Conservation (phyloP, 108 stramenopile genomes). For the Nannochloropsis oceanica region DNA sequence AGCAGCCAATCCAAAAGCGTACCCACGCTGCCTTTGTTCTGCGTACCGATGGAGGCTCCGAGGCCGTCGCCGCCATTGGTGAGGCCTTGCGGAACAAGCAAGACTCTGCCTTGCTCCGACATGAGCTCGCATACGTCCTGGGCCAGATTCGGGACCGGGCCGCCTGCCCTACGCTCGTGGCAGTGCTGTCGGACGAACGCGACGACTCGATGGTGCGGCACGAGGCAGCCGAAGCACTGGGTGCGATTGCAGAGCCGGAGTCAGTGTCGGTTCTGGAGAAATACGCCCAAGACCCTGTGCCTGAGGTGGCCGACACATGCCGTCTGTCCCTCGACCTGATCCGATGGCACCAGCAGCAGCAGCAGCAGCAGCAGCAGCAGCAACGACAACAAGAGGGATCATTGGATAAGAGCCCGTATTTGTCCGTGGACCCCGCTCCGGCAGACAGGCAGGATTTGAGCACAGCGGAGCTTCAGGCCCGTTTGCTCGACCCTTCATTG, state of each 20-base stretch:
- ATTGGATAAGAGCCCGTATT: slow-evolving; percentile 9
- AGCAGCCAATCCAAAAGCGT: slow-evolving; percentile 33
- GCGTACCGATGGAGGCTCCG: slow-evolving; percentile 21
- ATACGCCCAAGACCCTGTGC: slow-evolving; percentile 7
- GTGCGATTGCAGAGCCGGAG: slow-evolving; percentile 64
- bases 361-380: slow-evolving; percentile 46
- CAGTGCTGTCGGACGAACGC: slow-evolving; percentile 32
- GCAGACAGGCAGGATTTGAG: slow-evolving; percentile 16
- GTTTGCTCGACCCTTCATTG: slow-evolving; percentile 47
- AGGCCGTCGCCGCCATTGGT: slow-evolving; percentile 15
- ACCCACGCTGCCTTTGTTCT: slow-evolving; percentile 39
- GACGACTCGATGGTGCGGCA: slow-evolving; percentile 55
- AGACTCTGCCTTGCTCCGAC: slow-evolving; percentile 65
- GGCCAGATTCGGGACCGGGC: slow-evolving; percentile 71
- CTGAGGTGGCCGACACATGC: slow-evolving; percentile 80
- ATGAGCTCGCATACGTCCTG: slow-evolving; percentile 93
- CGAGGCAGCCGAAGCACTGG: slow-evolving; percentile 90
- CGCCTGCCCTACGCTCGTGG: slow-evolving; percentile 44
- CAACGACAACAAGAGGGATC: not conserved
- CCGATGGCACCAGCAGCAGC: slow-evolving; percentile 43
- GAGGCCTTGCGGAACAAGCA: not conserved
- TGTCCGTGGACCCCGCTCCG: slow-evolving; percentile 43
- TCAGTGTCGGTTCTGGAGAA: slow-evolving; percentile 15
- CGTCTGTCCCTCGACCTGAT: slow-evolving; percentile 62
- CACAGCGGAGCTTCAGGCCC: slow-evolving; percentile 45